phyloP scores from a whole-genome alignment of 768 basidiomycete genomes.

The Tephrocybe sp. region DNA sequence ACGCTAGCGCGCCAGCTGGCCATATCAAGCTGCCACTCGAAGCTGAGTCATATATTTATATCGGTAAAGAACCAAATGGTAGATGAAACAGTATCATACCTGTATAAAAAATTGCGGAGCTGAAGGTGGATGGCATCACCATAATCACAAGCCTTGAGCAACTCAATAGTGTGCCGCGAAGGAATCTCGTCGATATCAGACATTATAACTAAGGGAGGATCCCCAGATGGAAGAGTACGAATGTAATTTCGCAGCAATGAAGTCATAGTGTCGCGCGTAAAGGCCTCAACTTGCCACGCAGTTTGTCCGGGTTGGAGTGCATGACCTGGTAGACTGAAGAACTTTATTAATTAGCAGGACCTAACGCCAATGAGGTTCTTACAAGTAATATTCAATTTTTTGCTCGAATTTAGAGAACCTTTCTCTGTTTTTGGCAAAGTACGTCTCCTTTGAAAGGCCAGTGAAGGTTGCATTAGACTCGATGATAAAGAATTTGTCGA shows the following conservation, averaged over 20 bases:
- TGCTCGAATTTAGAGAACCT: constrained; percentile 48
- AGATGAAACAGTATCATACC: constrained; percentile 29
- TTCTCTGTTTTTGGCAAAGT: constrained; percentile 43
- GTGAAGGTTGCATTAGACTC: constrained; percentile 64
- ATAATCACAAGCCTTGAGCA: constrained; percentile 54
- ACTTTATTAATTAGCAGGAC: not conserved
- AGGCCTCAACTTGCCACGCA: constrained; percentile 50
- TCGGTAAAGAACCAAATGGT: not conserved
- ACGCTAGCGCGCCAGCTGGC: constrained; percentile 57
- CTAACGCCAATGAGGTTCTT: constrained; percentile 18
- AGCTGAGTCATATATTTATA: constrained; percentile 26
- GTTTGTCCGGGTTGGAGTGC: constrained; percentile 38
- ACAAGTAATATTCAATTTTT: constrained; percentile 54
- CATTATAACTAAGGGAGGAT: constrained; percentile 51
- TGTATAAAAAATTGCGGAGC: constrained; percentile 59
- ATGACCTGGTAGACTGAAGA: constrained; percentile 41
- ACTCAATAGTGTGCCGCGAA: constrained; percentile 44
- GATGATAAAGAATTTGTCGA: constrained; percentile 59
- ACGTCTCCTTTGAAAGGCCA: constrained; percentile 51
- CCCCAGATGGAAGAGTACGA: constrained; percentile 24
- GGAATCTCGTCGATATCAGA: constrained; percentile 66
- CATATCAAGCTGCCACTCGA: constrained; percentile 55
- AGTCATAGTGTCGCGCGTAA: constrained; percentile 50
- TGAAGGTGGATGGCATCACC: constrained; percentile 55
- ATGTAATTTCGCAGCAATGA: constrained; percentile 39